phyloP scores from a whole-genome alignment of 495 filamentous ascomycete species.

The Penicillium bialowiezense region DNA sequence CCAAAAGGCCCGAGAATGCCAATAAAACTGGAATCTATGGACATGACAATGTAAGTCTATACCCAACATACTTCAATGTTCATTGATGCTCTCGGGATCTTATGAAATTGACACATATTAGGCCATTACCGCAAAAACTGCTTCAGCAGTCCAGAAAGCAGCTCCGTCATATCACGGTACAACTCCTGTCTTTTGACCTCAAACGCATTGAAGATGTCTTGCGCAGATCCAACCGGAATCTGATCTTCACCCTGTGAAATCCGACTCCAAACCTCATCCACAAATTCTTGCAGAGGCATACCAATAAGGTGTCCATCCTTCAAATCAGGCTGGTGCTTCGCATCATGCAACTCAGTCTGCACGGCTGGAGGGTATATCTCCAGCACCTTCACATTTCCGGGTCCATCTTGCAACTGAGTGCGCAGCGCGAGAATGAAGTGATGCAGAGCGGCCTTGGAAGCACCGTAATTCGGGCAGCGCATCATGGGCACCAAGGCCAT shows the following conservation, averaged over 20 bases:
- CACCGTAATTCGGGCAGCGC: slow-evolving; percentile 43
- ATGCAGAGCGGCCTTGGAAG: slow-evolving; percentile 49
- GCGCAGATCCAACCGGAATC: slow-evolving; percentile 34
- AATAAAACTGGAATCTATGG: too few relatives aligned
- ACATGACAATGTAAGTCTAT: too few relatives aligned
- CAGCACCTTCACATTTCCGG: slow-evolving; percentile 52
- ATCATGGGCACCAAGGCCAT: slow-evolving; percentile 44
- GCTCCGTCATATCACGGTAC: slow-evolving; percentile 35
- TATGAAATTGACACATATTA: too few relatives aligned
- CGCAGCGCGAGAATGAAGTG: slow-evolving; percentile 56
- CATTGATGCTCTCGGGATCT: too few relatives aligned
- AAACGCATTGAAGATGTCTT: slow-evolving; percentile 34
- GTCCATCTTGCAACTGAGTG: slow-evolving; percentile 51
- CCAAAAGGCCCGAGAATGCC: too few relatives aligned
- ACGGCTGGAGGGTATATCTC: slow-evolving; percentile 70
- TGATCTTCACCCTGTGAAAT: slow-evolving; percentile 51
- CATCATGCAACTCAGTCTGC: slow-evolving; percentile 53
- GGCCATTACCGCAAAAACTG: slow-evolving; percentile 26
- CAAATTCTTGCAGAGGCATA: slow-evolving; percentile 64
- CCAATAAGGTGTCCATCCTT: slow-evolving; percentile 51
- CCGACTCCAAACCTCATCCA: slow-evolving; percentile 56
- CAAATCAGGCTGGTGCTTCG: slow-evolving; percentile 33
- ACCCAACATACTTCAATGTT: too few relatives aligned
- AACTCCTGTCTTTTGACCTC: slow-evolving; percentile 36
- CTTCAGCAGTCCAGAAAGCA: slow-evolving; percentile 30